phyloP scores from a whole-genome alignment of 225 moss, liverwort and hornwort species.

The Pleurozium schreberi region DNA sequence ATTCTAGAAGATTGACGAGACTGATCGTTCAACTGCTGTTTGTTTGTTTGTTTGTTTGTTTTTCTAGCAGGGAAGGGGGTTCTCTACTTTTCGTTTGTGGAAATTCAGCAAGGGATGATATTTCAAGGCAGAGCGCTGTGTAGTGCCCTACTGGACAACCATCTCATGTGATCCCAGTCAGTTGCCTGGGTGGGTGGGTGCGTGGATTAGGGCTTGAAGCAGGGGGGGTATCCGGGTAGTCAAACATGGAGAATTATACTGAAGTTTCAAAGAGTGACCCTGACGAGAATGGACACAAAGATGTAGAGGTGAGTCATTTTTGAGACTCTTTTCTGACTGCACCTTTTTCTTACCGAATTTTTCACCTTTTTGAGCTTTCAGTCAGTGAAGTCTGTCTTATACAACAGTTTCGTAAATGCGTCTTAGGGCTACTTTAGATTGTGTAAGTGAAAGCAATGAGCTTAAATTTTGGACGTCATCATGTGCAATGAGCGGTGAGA shows the following conservation, averaged over 20 bases:
- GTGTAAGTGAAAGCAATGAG: neutral
- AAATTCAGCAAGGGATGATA: neutral
- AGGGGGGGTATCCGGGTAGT: neutral
- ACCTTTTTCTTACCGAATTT: neutral
- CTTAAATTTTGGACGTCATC: neutral
- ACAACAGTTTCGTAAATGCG: neutral
- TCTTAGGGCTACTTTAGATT: neutral
- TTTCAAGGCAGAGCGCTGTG: neutral
- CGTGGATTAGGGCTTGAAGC: slow-evolving; percentile 9
- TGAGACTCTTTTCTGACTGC: neutral
- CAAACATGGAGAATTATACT: slow-evolving; percentile 7
- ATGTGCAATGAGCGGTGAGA: neutral
- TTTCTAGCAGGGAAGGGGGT: neutral
- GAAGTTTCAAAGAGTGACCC: slow-evolving; percentile 3
- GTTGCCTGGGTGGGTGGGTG: neutral
- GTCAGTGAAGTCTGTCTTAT: neutral
- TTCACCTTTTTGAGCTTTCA: neutral
- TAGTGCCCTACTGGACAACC: neutral
- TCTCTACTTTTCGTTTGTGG: neutral
- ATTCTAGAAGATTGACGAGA: neutral
- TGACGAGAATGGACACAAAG: neutral
- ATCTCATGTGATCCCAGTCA: neutral
- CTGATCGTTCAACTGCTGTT: neutral
- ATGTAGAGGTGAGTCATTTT: slow-evolving; percentile 15
- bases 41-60: too few species aligned